phyloP scores from a whole-genome alignment of 2,329 filamentous ascomycete genomes.

The Fusarium sp. region DNA sequence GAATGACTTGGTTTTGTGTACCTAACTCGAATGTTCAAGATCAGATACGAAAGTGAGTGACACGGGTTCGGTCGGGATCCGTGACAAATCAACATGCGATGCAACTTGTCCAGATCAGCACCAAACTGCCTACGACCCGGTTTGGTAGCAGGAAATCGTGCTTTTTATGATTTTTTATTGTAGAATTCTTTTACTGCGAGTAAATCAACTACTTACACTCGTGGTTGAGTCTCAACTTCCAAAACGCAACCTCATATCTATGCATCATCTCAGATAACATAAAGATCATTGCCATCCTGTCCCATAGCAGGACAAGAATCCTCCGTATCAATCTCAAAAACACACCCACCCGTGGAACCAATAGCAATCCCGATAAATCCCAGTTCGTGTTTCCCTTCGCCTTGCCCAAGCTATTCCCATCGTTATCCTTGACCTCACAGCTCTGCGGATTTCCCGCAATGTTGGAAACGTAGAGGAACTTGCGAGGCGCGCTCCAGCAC shows the following conservation, averaged over 20 bases:
- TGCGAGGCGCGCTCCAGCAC: background rate
- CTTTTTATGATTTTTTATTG: background rate
- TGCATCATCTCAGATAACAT: background rate
- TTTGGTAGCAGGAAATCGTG: background rate
- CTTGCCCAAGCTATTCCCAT: background rate
- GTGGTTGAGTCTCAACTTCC: rapidly evolving
- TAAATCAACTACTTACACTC: no score
- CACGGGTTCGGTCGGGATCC: background rate
- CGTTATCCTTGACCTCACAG: background rate
- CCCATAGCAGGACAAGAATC: background rate
- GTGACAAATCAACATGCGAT: background rate
- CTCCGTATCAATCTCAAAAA: background rate
- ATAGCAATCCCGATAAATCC: background rate
- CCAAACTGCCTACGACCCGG: no score
- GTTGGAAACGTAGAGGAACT: background rate
- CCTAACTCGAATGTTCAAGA: no score
- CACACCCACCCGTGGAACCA: no score
- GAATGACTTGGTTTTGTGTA: no score
- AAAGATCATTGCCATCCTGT: background rate
- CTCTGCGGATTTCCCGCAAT: background rate
- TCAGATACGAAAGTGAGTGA: no score
- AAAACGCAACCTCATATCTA: rapidly evolving
- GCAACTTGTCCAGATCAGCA: no score
- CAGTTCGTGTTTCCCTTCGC: background rate
- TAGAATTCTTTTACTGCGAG: rapidly evolving